phyloP scores from a whole-genome alignment of 177 flowering plant species.

The Tripterygium wilfordii region DNA sequence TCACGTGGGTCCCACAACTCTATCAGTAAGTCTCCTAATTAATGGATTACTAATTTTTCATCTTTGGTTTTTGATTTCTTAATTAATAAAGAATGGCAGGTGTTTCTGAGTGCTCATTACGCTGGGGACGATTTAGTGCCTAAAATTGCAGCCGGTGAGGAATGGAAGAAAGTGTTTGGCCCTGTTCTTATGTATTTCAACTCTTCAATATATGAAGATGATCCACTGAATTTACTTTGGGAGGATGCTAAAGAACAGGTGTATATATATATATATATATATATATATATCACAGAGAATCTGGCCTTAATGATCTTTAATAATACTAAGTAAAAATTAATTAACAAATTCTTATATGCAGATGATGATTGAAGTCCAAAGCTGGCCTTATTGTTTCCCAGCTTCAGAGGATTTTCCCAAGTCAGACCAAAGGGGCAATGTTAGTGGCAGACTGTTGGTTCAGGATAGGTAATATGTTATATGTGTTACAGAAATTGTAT shows the following conservation, averaged over 20 bases:
- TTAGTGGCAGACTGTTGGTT: slow-evolving; percentile 65
- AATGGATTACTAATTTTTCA: no score
- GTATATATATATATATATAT: no score
- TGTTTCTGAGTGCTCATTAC: slow-evolving; percentile 82
- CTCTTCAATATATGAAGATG: slow-evolving; percentile 21
- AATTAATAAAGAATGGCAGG: no score
- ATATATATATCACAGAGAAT: no score
- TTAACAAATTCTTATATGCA: slow-evolving; percentile 8
- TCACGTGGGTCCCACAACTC: slow-evolving; percentile 83
- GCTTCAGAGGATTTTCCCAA: slow-evolving; percentile 70
- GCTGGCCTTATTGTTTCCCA: slow-evolving; percentile 90
- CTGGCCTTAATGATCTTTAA: no score
- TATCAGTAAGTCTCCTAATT: slow-evolving; percentile 83
- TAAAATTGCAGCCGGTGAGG: slow-evolving; percentile 52
- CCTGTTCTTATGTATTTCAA: slow-evolving; percentile 84
- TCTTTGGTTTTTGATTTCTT: no score
- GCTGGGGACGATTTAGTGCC: slow-evolving; percentile 66
- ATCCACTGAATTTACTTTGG: slow-evolving; percentile 60
- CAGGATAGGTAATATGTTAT: slow-evolving; percentile 42
- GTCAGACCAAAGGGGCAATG: slow-evolving; percentile 53
- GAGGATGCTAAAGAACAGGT: slow-evolving; percentile 88
- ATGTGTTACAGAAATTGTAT: not conserved
- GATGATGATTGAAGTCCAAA: slow-evolving; percentile 62
- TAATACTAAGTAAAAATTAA: no score
- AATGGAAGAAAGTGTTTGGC: slow-evolving; percentile 92